phyloP scores from a whole-genome alignment of 202 grass and related monocot species.

The Saccharum hybrid region DNA sequence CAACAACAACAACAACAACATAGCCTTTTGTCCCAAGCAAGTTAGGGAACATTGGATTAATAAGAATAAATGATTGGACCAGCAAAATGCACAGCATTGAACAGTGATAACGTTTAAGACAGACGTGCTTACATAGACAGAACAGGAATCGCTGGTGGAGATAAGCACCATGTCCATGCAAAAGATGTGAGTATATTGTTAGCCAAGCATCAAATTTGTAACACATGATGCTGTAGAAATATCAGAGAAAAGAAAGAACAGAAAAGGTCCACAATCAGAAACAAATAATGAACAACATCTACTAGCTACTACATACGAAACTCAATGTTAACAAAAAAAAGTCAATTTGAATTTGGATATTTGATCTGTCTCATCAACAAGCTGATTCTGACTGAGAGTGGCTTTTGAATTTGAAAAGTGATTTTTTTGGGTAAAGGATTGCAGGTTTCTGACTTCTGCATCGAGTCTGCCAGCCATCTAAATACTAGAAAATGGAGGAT shows the following conservation, averaged over 20 bases:
- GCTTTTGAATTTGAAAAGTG: neutral
- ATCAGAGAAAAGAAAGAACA: conserved; percentile 26
- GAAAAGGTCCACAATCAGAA: neutral
- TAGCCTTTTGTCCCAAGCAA: too few species aligned
- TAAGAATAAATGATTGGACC: conserved; percentile 1
- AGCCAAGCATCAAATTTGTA: conserved; percentile 41
- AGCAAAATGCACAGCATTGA: too few species aligned
- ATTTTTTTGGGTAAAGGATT: neutral
- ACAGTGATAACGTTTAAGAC: neutral
- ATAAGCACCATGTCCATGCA: conserved; percentile 58
- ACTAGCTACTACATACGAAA: neutral
- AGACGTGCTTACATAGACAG: conserved; percentile 88
- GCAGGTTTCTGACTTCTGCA: neutral
- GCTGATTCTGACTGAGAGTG: neutral
- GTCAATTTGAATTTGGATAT: neutral
- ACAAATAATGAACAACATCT: neutral
- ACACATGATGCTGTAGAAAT: neutral
- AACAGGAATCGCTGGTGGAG: conserved; percentile 93
- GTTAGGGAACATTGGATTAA: too few species aligned
- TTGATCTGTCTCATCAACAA: neutral
- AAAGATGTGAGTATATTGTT: conserved; percentile 44
- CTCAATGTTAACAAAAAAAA: neutral
- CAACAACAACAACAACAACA: too few species aligned
- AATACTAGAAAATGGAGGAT: conserved; percentile 15
- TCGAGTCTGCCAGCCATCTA: neutral